Base-by-base conservation (phyloP, 106 monocot genomes). In the Agapanthus africanus region DNA sequence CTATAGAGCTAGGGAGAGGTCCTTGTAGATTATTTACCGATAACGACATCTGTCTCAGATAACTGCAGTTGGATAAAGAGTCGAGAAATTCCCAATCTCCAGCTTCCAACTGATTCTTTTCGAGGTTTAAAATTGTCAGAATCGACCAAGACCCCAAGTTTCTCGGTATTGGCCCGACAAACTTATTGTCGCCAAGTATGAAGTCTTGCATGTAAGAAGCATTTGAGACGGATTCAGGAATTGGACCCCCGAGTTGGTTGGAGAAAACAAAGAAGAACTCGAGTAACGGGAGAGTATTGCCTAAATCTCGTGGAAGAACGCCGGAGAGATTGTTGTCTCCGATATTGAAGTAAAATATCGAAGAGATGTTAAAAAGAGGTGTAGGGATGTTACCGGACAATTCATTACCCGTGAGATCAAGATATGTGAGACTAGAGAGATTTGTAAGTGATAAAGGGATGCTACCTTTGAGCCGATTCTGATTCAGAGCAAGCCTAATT, bases 161-260 rank as follows among this genome's bases (percentile, higher is more conserved):
- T 6, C 23, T 16, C 3, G 77, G 77, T 18, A 77, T 51, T 2
- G 35, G 9, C 4, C 76, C 76, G 18, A 36, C 35, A 28, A 76
- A 39, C 37, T 4, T 38, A 51, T 70, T 76, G 6, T 10, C 19
- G 2, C 4, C 37, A n/a, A 76, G 50, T 9, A 28, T 50, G 4
- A 66, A 1, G 27, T 30, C 11, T 6, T 32, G 18, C 7, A 80
- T 63, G 16, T 28, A 1, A 27, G 74, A 70, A 47, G 65, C 65
- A 59, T 80, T 80, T 11, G 75, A 51, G n/a, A 75, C 15, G 0
- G 80, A 80, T 33, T 18, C 4, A 4, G 75, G 80, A 16, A 80
- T 37, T 13, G 52, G 54, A 5, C 80, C 80, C 1, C 40, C 21
- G 35, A 80, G 21, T 18, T 54, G 31, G 63, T 80, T 74, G n/a